Percentiles rank a stretch among this genome's conserved stretches.
Conservation (phyloP, 192 early-diverging fungal species). For the Coemansia umbellata region DNA sequence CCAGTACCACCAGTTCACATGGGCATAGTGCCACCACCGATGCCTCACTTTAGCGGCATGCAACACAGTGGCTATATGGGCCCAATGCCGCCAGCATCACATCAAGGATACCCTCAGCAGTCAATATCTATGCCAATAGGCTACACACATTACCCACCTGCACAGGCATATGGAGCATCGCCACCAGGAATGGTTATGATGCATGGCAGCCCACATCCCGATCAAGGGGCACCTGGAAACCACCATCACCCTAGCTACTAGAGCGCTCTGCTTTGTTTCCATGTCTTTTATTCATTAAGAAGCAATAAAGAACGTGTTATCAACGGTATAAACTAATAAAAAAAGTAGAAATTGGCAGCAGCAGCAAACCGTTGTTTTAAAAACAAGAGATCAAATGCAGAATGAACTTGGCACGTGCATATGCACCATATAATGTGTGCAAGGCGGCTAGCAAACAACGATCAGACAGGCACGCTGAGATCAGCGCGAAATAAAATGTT, state of each 20-base stretch:
- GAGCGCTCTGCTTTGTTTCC: too few relatives aligned
- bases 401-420: not conserved
- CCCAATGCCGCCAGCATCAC: constrained; percentile 13
- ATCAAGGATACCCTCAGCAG: constrained; percentile 44
- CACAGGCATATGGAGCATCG: constrained; percentile 22
- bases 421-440: not conserved
- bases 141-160: constrained; percentile 40
- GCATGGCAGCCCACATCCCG: constrained; percentile 32
- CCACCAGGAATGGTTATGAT: constrained; percentile 46
- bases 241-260: constrained; percentile 6
- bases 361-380: too few relatives aligned
- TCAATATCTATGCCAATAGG: constrained; percentile 42
- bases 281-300: too few relatives aligned
- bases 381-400: too few relatives aligned
- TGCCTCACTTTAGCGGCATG: constrained; percentile 41
- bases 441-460: too few relatives aligned
- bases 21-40: constrained; percentile 46
- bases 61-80: constrained; percentile 40
- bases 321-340: too few relatives aligned
- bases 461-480: too few relatives aligned
- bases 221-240: constrained; percentile 23
- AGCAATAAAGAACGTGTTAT: too few relatives aligned
- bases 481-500: too few relatives aligned
- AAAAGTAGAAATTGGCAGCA: too few relatives aligned
- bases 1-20: constrained; percentile 33